These are phyloP conservation scores for Phytophthora citricola DNA, from an alignment of 352 stramenopile genomes.

Conservation along the genomic window DNA sequence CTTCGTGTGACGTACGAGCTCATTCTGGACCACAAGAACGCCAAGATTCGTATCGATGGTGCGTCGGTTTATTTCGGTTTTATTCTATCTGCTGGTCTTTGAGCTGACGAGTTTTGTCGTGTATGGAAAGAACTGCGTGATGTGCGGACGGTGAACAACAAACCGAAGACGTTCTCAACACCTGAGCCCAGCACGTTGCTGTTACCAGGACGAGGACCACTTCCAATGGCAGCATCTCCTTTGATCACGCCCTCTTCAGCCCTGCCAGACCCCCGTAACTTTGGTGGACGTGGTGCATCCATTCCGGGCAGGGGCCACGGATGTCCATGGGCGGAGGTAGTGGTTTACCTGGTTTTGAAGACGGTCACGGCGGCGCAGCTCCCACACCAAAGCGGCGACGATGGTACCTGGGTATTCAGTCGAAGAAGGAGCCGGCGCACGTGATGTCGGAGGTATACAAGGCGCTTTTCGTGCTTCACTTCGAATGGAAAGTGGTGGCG, in stretches of 20 bases:
- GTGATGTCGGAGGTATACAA: slow-evolving; percentile 99
- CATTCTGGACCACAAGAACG: slow-evolving; percentile 98
- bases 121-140: slow-evolving; percentile 67
- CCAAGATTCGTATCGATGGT: slow-evolving; percentile 93
- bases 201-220: slow-evolving; percentile 71
- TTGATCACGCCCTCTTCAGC: slow-evolving; percentile 67
- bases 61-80: slow-evolving; percentile 10
- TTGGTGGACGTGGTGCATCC: slow-evolving; percentile 57
- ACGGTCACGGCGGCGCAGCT: slow-evolving; percentile 32
- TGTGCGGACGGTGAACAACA: slow-evolving; percentile 69
- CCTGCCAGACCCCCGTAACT: slow-evolving; percentile 60
- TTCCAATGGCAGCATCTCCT: slow-evolving; percentile 84
- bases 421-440: slow-evolving; percentile 98
- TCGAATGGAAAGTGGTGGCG: slow-evolving; percentile 97
- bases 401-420: slow-evolving; percentile 99
- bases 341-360: slow-evolving; percentile 45
- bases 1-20: slow-evolving; percentile 97
- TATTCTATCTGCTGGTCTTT: background rate
- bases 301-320: slow-evolving; percentile 34
- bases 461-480: slow-evolving; percentile 95
- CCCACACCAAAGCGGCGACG: slow-evolving; percentile 80
- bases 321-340: slow-evolving; percentile 33
- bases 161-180: slow-evolving; percentile 82
- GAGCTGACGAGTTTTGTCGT: slow-evolving; percentile 13
- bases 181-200: slow-evolving; percentile 72